Evolutionary conservation across 2,329 filamentous ascomycete species (phyloP).

Genomic region (Microcyclospora pomicola): DNA sequence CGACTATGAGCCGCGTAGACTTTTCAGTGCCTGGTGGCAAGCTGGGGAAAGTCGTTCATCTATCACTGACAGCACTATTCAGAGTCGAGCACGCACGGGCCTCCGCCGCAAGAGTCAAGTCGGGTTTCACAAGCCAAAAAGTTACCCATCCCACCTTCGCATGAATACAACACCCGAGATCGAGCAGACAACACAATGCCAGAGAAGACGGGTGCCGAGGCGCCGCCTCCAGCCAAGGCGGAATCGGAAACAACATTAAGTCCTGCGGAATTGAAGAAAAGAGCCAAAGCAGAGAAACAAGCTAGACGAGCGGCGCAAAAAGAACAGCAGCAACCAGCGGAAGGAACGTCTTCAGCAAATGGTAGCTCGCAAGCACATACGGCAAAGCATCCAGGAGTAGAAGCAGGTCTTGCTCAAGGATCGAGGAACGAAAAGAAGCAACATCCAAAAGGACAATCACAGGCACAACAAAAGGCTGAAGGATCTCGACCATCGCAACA

Average conservation of each 20-base stretch:
- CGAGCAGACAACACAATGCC: no score
- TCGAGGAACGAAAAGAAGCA: constrained; percentile 8
- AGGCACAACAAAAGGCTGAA: constrained; percentile 20
- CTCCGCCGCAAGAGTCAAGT: no score
- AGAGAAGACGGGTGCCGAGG: neutral
- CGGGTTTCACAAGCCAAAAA: no score
- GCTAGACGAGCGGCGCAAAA: constrained; percentile 52
- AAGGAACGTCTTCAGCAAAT: neutral
- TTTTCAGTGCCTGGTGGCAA: no score
- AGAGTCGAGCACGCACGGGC: no score
- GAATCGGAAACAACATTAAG: constrained; percentile 42
- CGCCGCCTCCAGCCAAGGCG: constrained; percentile 4
- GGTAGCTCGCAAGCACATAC: neutral
- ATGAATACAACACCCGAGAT: no score
- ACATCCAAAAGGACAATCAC: constrained; percentile 20
- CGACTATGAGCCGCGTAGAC: no score
- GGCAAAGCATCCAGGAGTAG: neutral
- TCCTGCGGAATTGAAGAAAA: constrained; percentile 72
- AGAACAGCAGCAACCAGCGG: constrained; percentile 2
- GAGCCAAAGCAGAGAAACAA: constrained; percentile 81
- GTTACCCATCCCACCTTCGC: no score
- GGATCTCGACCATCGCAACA: constrained; percentile 4
- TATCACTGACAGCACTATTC: no score
- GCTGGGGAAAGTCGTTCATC: no score
- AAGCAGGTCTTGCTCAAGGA: neutral